Evolutionary conservation across 805 yeast species (phyloP).

Genomic region (Yarrowia sp.): DNA sequence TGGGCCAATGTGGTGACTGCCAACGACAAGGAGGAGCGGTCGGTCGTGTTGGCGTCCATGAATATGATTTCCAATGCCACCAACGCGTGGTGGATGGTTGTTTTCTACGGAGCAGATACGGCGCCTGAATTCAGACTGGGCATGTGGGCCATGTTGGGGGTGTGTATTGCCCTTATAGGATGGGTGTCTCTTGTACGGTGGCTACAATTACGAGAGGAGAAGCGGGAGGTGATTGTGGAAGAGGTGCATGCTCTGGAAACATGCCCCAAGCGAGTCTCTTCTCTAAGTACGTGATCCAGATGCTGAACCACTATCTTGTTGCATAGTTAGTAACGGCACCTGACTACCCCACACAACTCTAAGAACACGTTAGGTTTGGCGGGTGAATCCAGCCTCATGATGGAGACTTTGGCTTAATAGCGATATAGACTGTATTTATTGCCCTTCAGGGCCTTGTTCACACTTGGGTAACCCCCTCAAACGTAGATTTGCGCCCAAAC

Average conservation of each 20-base stretch:
- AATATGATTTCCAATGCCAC: slow-evolving; percentile 46
- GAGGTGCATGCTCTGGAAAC: neutral
- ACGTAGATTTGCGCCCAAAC: too few species aligned
- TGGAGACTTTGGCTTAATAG: neutral
- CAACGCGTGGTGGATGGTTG: slow-evolving; percentile 49
- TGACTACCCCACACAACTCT: slow-evolving; percentile 26
- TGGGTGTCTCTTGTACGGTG: slow-evolving; percentile 5
- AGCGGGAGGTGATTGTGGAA: neutral
- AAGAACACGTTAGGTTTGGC: slow-evolving; percentile 5
- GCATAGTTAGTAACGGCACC: neutral
- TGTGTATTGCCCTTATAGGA: slow-evolving; percentile 3
- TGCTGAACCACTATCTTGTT: neutral
- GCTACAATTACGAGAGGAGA: slow-evolving; percentile 1
- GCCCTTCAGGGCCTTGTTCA: too few species aligned
- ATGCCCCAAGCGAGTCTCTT: neutral
- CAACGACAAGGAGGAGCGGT: slow-evolving; percentile 40
- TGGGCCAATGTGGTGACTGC: slow-evolving; percentile 43
- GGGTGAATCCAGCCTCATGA: slow-evolving; percentile 9
- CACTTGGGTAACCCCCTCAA: too few species aligned
- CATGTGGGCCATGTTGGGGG: slow-evolving; percentile 26
- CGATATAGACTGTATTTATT: neutral
- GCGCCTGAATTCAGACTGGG: slow-evolving; percentile 45
- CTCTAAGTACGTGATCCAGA: neutral
- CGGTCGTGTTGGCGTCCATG: slow-evolving; percentile 39
- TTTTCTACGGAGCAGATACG: slow-evolving; percentile 44